Base-by-base conservation (phyloP, 257 asterid genomes). In the Solanum dulcamara region DNA sequence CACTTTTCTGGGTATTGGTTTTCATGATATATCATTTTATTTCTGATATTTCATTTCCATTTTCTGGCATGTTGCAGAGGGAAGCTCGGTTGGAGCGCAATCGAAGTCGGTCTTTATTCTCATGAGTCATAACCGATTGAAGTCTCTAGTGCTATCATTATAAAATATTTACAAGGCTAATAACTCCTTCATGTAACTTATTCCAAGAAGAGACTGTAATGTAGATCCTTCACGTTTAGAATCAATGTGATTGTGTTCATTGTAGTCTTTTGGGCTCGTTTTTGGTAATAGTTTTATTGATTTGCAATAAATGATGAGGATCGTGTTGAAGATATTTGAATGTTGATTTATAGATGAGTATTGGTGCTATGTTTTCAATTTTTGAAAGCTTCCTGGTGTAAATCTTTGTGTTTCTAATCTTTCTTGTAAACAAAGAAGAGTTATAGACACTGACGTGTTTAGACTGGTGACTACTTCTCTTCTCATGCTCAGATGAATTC, bases 61-160 rank as follows among this genome's bases (percentile, higher is more conserved):
- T 70, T 60, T 37, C 53, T 84, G 89, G 90, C 71, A 85, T 86
- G 48, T 84, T 83, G 83, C 94, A 96, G 99, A 95, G 99, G 91
- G 99, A 96, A 91, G 99, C 97, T 20, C 93, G 98, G 86, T 88
- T 96, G 85, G 99, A 96, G 87, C 98, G 97, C 84, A 96, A 96
- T 89, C 87, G 90, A 86, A 93, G 70, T 67, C 94, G 98, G 5
- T 93, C 97, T 51, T 84, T 96, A 53, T 96, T 95, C 85, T 94
- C 98, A 18, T 96, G 95, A 94, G 85, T 79, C 42, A 17, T 48
- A 9, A 48, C 35, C 48, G 35, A 77, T 77, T 46, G 62, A 28
- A 77, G 83, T 48, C 1, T 17, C 28, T 26, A 30, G 30, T 28
- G 28, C 10, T 77, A 4, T 48, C 62, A 15, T 48, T 77, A 1